Conservation (phyloP, 176 grass and related monocot species). For the Oropetium thomaeum region DNA sequence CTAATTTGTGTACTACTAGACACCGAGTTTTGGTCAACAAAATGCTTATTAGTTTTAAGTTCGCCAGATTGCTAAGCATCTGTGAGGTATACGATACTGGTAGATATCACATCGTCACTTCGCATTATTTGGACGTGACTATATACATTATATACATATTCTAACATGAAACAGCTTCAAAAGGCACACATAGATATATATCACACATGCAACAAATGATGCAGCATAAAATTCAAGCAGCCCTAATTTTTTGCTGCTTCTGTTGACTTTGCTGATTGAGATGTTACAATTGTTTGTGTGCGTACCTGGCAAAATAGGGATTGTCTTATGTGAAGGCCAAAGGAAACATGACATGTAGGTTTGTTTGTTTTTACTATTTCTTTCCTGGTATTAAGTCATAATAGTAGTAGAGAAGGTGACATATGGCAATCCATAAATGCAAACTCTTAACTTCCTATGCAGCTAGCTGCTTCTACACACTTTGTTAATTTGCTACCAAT, state of each 20-base stretch:
- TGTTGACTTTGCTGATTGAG: constrained; percentile 45
- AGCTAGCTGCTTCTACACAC: no score
- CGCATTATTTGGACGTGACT: constrained; percentile 15
- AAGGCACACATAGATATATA: neutral
- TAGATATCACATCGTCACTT: constrained; percentile 18
- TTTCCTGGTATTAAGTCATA: neutral
- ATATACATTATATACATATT: neutral
- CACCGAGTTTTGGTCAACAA: no score
- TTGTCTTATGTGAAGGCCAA: constrained; percentile 18
- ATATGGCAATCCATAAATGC: constrained; percentile 29
- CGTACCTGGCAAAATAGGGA: neutral
- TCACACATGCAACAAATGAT: constrained; percentile 25
- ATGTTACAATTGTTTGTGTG: constrained; percentile 33
- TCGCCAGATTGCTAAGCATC: neutral
- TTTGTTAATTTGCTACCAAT: no score
- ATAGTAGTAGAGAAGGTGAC: constrained; percentile 13
- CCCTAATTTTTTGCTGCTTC: constrained; percentile 31
- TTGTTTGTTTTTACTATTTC: constrained; percentile 40
- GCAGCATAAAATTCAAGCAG: constrained; percentile 38
- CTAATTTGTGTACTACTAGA: constrained; percentile 10
- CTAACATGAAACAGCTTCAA: neutral
- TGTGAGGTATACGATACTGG: neutral
- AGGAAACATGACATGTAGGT: constrained; percentile 23
- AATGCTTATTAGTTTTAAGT: no score
- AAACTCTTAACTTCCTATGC: neutral